Evolutionary conservation across 805 yeast species (phyloP), one percentile per base, ranked within the genome.

Genomic region (Candida mattraensis): DNA sequence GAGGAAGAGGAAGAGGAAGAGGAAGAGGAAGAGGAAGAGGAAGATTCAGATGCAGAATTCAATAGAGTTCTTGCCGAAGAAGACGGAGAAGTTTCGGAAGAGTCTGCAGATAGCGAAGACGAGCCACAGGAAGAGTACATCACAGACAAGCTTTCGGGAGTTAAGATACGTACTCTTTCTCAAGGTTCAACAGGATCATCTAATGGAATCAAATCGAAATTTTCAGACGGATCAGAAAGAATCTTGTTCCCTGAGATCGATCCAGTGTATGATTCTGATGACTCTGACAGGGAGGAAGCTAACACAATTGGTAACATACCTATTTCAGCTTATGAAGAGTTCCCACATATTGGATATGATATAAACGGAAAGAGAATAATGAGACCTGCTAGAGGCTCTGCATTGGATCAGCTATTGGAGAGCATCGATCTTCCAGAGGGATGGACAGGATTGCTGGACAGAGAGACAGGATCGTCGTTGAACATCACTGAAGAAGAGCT

Each of bases 331-430:
- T 93, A 93, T 58, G 99, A 93, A 37, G 95, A 89, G 62, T 84
- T 83, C 80, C 99, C 99, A 1, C 99, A 93, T 58, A 79, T 93
- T 42, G 98, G 99, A 39, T 93, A 93, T 61, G 91, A 87, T 60
- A 89, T 93, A 53, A 93, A 93, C 59, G 99, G 99, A 54, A 91
- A 89, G 60, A 78, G 99, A 57, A 89, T 93, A 56, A 91, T 93
- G 98, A 79, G 99, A 61, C 99, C 99, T 9, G 99, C 98, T 7
- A 83, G 87, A 53, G 96, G 97, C 10, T 80, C 94, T 39, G 99
- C 98, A 1, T 72, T 93, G 47, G 98, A 93, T 55, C 84, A 83
- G 53, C 72, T 93, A 44, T 67, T 93, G 47, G 99, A 91, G 55
- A 71, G 80, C 19, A 93, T 93, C 42, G 99, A 93, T 44, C 70